Conservation (phyloP, 2,329 filamentous ascomycete species). For the Aspergillus neoniger region DNA sequence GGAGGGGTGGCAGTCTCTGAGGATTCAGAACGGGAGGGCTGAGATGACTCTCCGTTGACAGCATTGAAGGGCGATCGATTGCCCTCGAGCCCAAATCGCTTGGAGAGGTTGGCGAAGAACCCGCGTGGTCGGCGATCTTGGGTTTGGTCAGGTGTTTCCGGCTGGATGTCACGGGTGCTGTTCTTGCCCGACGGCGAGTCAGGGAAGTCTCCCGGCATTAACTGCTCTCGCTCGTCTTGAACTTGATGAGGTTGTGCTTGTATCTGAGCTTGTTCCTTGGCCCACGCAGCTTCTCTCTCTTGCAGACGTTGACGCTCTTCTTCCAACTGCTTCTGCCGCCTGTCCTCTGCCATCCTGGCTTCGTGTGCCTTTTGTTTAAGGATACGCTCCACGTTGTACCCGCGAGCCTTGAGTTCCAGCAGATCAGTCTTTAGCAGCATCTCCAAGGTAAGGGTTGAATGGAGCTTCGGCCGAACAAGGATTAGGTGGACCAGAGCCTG, state of each 20-base stretch:
- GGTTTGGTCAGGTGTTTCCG: slow-evolving; percentile 23
- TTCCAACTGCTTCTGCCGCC: slow-evolving; percentile 70
- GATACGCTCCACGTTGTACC: slow-evolving; percentile 96
- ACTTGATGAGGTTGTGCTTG: slow-evolving; percentile 27
- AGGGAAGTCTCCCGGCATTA: slow-evolving; percentile 75
- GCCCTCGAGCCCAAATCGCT: slow-evolving; percentile 67
- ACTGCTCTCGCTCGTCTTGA: slow-evolving; percentile 37
- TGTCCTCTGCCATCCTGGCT: slow-evolving; percentile 80
- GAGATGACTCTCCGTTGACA: slow-evolving; percentile 26
- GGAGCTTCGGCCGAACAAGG: slow-evolving; percentile 78
- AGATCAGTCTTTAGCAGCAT: slow-evolving; percentile 85
- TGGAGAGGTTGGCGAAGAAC: slow-evolving; percentile 69
- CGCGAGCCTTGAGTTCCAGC: slow-evolving; percentile 76
- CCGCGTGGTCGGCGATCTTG: slow-evolving; percentile 53
- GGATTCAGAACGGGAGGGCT: slow-evolving; percentile 24
- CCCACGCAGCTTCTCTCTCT: slow-evolving; percentile 57
- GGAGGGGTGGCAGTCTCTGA: slow-evolving; percentile 32
- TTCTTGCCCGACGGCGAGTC: slow-evolving; percentile 61
- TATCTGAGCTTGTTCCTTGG: slow-evolving; percentile 36
- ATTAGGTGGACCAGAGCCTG: slow-evolving; percentile 81
- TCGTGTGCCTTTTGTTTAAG: slow-evolving; percentile 84
- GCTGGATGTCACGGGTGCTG: slow-evolving; percentile 21
- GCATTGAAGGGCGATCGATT: slow-evolving; percentile 32
- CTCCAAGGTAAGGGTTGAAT: slow-evolving; percentile 87
- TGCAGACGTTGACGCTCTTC: slow-evolving; percentile 70